phyloP scores from a whole-genome alignment of 75 land plant genomes.

The Adiantum capillusveneris region DNA sequence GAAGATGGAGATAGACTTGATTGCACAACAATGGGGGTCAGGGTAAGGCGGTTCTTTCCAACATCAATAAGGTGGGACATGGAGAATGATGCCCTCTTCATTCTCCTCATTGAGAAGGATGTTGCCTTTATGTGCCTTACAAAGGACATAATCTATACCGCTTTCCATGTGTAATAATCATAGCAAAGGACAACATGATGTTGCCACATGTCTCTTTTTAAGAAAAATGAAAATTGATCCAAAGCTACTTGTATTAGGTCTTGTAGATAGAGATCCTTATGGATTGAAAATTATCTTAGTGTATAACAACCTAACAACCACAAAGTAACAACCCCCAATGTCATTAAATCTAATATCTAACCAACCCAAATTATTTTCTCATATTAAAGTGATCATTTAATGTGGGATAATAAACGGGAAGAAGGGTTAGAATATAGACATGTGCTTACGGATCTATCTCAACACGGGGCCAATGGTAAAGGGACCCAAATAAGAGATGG shows the following conservation, averaged over 20 bases:
- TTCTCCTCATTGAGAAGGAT: slow-evolving; percentile 90
- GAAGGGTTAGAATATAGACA: too few relatives aligned
- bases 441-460: too few relatives aligned
- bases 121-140: slow-evolving; percentile 93
- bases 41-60: slow-evolving; percentile 98
- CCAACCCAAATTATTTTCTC: too few relatives aligned
- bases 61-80: slow-evolving; percentile 83
- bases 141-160: slow-evolving; percentile 85
- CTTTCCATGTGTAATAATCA: slow-evolving; percentile 89
- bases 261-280: slow-evolving; percentile 95
- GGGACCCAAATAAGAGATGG: too few relatives aligned
- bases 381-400: too few relatives aligned
- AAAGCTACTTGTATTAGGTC: slow-evolving; percentile 79
- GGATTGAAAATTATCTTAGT: slow-evolving; percentile 92
- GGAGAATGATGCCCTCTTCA: slow-evolving; percentile 85
- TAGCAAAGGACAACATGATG: slow-evolving; percentile 42
- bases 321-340: slow-evolving; percentile 88
- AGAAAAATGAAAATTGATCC: slow-evolving; percentile 85
- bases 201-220: slow-evolving; percentile 30
- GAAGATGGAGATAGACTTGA: slow-evolving; percentile 92
- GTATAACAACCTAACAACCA: slow-evolving; percentile 85
- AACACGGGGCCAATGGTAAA: too few relatives aligned
- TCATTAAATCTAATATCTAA: too few relatives aligned
- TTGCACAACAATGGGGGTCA: slow-evolving; percentile 96
- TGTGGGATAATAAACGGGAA: too few relatives aligned